These are phyloP conservation scores for Fusarium udum DNA, from an alignment of 2,329 filamentous ascomycete species.

Conservation along the genomic window DNA sequence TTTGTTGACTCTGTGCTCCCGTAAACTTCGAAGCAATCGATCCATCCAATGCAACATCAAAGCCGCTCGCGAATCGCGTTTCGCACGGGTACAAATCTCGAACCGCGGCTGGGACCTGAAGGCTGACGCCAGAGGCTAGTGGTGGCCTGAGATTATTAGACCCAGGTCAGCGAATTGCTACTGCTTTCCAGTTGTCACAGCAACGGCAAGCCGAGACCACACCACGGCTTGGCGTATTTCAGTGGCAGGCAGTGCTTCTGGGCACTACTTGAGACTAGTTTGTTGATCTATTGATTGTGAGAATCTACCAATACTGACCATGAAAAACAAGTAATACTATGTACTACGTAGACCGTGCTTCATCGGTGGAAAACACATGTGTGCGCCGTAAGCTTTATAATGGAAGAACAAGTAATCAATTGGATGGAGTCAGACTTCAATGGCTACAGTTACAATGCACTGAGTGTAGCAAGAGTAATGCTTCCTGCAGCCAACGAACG, in stretches of 20 bases:
- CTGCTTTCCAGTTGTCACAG: constrained; percentile 36
- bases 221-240: constrained; percentile 28
- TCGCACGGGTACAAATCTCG: constrained; percentile 4
- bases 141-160: constrained; percentile 24
- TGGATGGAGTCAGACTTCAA: constrained; percentile 9
- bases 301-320: background rate
- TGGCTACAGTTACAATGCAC: background rate
- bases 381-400: background rate
- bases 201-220: constrained; percentile 36
- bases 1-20: background rate
- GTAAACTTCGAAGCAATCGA: background rate
- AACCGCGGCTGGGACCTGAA: constrained; percentile 10
- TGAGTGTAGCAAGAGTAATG: background rate
- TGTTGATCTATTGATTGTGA: constrained; percentile 17
- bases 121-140: constrained; percentile 11
- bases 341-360: background rate
- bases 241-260: background rate
- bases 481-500: constrained; percentile 27
- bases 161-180: constrained; percentile 17
- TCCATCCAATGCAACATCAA: background rate
- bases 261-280: background rate
- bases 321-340: too few species aligned
- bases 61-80: constrained; percentile 1
- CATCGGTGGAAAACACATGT: background rate
- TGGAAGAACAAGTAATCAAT: constrained; percentile 24